Evolutionary conservation across 148 eudicot species (phyloP).

Genomic region (Bassia scoparia): DNA sequence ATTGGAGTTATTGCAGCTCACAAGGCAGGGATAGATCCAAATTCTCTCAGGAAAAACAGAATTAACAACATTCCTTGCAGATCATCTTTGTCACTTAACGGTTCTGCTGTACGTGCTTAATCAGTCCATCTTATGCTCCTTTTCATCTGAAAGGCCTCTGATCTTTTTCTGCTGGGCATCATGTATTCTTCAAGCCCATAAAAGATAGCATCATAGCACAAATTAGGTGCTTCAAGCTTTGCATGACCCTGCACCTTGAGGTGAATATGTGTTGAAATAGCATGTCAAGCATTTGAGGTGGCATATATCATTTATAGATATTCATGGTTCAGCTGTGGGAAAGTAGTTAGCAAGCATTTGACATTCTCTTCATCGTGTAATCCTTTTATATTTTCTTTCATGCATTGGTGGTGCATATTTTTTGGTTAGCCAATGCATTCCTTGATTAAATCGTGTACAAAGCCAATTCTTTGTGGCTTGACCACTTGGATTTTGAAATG

Average conservation of each 20-base stretch:
- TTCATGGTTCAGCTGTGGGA: neutral
- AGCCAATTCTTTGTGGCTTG: neutral
- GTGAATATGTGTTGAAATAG: neutral
- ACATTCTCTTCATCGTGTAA: neutral
- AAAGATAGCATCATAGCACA: neutral
- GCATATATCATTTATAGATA: too few relatives aligned
- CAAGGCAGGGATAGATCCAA: constrained; percentile 84
- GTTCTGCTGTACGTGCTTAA: constrained; percentile 25
- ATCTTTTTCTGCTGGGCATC: too few relatives aligned
- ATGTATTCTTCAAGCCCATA: neutral
- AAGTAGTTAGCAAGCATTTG: neutral
- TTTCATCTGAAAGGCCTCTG: neutral
- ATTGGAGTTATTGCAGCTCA: constrained; percentile 92
- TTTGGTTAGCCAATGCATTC: neutral
- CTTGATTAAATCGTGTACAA: neutral
- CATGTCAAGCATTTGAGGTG: neutral
- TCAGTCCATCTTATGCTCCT: neutral
- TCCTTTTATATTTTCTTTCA: neutral
- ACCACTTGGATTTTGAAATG: neutral
- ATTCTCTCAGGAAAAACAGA: constrained; percentile 61
- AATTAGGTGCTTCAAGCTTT: constrained; percentile 2
- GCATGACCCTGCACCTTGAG: too few relatives aligned
- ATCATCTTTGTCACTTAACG: constrained; percentile 40
- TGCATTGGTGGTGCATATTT: neutral
- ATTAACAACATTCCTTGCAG: constrained; percentile 43